Base-by-base conservation (phyloP, 2,329 filamentous ascomycete genomes). In the Fusarium ramigenum region DNA sequence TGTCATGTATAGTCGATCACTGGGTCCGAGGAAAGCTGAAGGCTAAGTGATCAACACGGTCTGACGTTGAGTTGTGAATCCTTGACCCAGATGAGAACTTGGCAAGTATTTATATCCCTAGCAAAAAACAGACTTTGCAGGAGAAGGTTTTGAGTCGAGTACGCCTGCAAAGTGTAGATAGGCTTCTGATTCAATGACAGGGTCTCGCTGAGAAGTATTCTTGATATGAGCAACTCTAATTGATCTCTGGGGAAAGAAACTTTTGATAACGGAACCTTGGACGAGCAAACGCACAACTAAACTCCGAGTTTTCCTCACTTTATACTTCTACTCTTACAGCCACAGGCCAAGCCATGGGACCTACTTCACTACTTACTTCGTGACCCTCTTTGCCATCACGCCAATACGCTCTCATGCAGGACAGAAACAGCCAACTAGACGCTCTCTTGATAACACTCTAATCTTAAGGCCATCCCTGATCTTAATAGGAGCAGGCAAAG, bases 1-100 rank as follows among this genome's bases (percentile, higher is more conserved):
- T 73, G 71, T 74, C 71, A 74, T 73, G 21, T 49, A 57, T 37
- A 56, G 71, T 61, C 63, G 71, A 74, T 73, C 71, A 69, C 56
- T 73, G 67, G 71, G 68, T 56, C 63, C 39, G 28, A 16, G 32
- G 57, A 56, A 49, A 62, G 61, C 46, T 70, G 39, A 50, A 57
- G 34, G 52, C 39, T 47, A 42, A 34, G 30, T 42, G 71, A 73
- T 74, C 71, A 73, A 64, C 71, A 74, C 25, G 30, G 58, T 72
- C 67, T 73, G 71, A 74, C 71, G 71, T 74, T 64, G 34, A 32
- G 47, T 60, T 37, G 66, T 74, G 44, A 73, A 64, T 71, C 66
- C 43, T 60, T 53, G 59, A 53, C 47, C 49, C 43, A 61, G 63
- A 72, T 47, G 56, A 69, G 49, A 57, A 62, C 43, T 62, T 37